A percentile compares a stretch with the other conserved stretches of the same genome.
These are phyloP conservation scores for Leptosphaerulina australis DNA, from an alignment of 2,329 filamentous ascomycete genomes.

Conservation along the genomic window DNA sequence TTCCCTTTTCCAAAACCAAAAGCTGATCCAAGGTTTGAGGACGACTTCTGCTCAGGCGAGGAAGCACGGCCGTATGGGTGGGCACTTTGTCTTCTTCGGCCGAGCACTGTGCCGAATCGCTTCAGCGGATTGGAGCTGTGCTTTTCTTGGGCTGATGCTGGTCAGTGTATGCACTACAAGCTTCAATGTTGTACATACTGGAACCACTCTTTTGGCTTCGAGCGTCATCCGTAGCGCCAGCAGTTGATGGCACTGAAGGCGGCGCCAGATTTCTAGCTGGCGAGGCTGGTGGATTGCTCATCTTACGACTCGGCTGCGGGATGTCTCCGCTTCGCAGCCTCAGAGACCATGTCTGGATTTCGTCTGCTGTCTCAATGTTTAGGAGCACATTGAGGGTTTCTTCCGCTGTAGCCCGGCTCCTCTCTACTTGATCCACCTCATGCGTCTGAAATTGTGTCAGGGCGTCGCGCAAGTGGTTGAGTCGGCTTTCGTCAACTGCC, in stretches of 20 bases:
- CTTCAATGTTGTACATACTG: conserved; percentile 4
- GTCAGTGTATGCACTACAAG: conserved; percentile 11
- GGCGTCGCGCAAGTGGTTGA: conserved; percentile 88
- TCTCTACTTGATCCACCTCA: conserved; percentile 84
- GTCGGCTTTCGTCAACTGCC: conserved; percentile 82
- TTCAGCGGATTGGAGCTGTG: conserved; percentile 48
- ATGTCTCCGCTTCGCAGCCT: conserved; percentile 50
- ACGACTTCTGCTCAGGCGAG: conserved; percentile 60
- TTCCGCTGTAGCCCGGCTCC: conserved; percentile 74
- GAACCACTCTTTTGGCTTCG: conserved; percentile 59
- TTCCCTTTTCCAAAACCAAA: conserved; percentile 68
- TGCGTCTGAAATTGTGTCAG: conserved; percentile 93
- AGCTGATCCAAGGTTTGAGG: conserved; percentile 62
- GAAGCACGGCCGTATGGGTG: conserved; percentile 47
- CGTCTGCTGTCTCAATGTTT: conserved; percentile 83
- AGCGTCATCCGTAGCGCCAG: conserved; percentile 57
- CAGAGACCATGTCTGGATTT: conserved; percentile 76
- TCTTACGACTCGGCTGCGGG: conserved; percentile 38
- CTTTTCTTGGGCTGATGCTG: conserved; percentile 42
- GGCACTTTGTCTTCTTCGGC: conserved; percentile 47
- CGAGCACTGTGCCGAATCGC: conserved; percentile 50
- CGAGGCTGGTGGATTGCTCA: conserved; percentile 36
- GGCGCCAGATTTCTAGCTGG: conserved; percentile 46
- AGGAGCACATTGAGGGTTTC: conserved; percentile 80
- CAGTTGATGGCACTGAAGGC: conserved; percentile 39